Base-by-base conservation (phyloP, 345 rosid species). In the Murraya koenigii region DNA sequence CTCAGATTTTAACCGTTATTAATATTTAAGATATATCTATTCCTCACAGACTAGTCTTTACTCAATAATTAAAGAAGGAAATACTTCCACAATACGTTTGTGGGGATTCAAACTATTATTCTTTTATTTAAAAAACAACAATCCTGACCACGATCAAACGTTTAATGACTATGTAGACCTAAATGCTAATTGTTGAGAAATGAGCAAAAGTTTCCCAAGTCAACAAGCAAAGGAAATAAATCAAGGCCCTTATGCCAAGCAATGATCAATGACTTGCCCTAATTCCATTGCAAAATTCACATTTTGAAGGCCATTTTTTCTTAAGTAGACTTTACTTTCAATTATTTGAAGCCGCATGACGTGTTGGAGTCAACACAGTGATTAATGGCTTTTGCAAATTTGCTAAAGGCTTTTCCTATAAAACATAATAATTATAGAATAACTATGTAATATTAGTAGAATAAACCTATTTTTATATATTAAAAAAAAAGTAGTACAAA, bases 201-300 rank as follows among this genome's bases (percentile, higher is more conserved):
- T 19, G 33, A 11, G 39, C 41, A 8, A 52, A 52, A 52, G n/a
- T 4, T 58, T 7, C 22, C 54, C 25, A 36, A 72, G 66, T 72
- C 66, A 58, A 58, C 52, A 72, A 72, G 66, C 75, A 72, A 72
- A n/a, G 66, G 10, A 36, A 72, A 59, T 72, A 9, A 72, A 60
- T 52, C 49, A 19, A 56, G 23, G 3, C 32, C 1, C n/a, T n/a
- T 5, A 14, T 10, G 17, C 17, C 20, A 30, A 59, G 32, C 22
- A 68, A 4, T 0, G 52, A n/a, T n/a, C 54, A 7, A 14, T 49
- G 32, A 19, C 23, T 26, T 28, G 38, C 74, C 61, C n/a, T 1
- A 49, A 7, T 23, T 8, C 59, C 38, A 69, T 13, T 11, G 36
- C 72, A 28, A 39, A 69, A 15, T 47, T 23, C 73, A 49, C 73